Conservation (phyloP, 805 yeast species). For the Candida railenensis region DNA sequence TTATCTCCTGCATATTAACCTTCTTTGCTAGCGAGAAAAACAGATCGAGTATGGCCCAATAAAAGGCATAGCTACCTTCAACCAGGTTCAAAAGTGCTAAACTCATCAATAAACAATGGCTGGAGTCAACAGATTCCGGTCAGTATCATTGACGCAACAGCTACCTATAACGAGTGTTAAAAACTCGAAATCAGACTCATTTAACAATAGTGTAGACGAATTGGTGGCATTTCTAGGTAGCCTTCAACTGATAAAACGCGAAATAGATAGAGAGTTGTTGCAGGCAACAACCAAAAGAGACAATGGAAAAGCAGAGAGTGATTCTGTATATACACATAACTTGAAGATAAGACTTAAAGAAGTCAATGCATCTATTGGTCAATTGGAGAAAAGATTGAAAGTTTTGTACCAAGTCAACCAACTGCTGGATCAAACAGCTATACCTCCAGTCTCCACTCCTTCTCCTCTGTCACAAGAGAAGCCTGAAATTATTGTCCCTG, state of each 20-base stretch:
- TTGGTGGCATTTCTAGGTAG: background rate
- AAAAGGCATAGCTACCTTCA: too few relatives aligned
- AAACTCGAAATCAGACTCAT: background rate
- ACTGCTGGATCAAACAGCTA: background rate
- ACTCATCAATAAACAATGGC: too few relatives aligned
- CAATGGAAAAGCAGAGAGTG: background rate
- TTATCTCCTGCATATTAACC: too few relatives aligned
- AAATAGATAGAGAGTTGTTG: background rate
- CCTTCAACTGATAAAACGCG: constrained; percentile 3
- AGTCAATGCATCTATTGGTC: background rate
- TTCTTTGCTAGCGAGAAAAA: too few relatives aligned
- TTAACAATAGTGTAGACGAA: constrained; percentile 2
- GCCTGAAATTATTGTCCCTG: background rate
- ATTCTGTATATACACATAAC: constrained; percentile 1
- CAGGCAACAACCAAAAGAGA: background rate
- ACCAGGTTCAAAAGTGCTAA: too few relatives aligned
- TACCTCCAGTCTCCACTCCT: background rate
- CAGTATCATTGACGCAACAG: constrained; percentile 3
- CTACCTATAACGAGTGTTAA: constrained; percentile 3
- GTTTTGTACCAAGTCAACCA: background rate
- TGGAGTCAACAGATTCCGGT: constrained; percentile 2
- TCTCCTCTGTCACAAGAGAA: background rate
- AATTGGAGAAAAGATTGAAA: constrained; percentile 2
- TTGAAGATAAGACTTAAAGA: constrained; percentile 1
- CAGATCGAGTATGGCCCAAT: too few relatives aligned